Conservation (phyloP, 1,139 yeast genomes). For the Pichia sp. region DNA sequence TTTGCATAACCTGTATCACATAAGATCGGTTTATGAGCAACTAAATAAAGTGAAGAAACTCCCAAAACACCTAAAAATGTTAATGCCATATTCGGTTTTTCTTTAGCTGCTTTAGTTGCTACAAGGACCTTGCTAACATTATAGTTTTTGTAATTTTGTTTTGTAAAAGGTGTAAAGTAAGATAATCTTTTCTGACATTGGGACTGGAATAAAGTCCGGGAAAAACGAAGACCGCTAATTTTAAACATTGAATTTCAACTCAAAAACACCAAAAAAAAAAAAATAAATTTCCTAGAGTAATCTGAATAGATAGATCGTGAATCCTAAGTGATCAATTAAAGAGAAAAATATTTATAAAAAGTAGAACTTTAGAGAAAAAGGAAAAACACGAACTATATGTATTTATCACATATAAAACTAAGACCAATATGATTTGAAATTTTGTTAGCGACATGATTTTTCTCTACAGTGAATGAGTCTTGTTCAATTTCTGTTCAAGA, state of each 20-base stretch:
- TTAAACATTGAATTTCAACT: not conserved
- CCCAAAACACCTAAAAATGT: constrained; percentile 17
- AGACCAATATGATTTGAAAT: no score
- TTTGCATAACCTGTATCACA: constrained; percentile 20
- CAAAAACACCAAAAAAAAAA: not conserved
- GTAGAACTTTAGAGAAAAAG: no score
- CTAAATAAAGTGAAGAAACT: constrained; percentile 12
- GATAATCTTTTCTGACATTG: constrained; percentile 4
- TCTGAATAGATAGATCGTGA: no score
- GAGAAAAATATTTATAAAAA: no score
- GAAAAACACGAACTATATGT: no score
- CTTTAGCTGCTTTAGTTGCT: not conserved
- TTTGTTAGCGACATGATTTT: no score
- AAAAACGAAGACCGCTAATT: constrained; percentile 1
- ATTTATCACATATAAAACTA: no score
- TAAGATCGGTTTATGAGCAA: constrained; percentile 15
- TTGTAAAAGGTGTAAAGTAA: not conserved
- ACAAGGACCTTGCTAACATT: not conserved
- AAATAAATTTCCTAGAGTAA: no score
- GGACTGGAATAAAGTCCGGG: constrained; percentile 11
- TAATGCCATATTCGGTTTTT: constrained; percentile 13
- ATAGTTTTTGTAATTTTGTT: not conserved
- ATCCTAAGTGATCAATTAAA: no score
- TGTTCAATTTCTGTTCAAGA: no score
- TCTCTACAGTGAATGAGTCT: no score